These are phyloP conservation scores for Oidiodendron maius DNA, from an alignment of 495 filamentous ascomycete species.

Conservation along the genomic window DNA sequence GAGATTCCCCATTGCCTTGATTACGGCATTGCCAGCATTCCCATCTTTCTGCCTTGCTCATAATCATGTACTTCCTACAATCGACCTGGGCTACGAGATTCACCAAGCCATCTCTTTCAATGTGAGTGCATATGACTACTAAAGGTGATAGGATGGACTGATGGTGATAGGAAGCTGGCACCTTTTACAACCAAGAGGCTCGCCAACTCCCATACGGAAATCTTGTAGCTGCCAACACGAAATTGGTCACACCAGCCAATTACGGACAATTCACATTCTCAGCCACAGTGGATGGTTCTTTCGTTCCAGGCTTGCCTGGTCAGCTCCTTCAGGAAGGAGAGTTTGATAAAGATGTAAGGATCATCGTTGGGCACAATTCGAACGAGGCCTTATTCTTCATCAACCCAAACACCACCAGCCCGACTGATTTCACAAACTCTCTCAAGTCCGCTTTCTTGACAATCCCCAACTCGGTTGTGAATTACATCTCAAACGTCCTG, in stretches of 20 bases:
- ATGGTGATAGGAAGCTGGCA: no score
- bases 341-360: constrained; percentile 44
- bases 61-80: no score
- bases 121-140: no score
- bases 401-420: not conserved
- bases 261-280: constrained; percentile 51
- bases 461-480: constrained; percentile 15
- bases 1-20: no score
- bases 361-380: constrained; percentile 52
- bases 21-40: no score
- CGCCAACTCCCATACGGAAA: constrained; percentile 37
- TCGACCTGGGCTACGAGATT: no score
- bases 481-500: constrained; percentile 8
- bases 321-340: constrained; percentile 48
- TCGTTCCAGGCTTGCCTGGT: constrained; percentile 49
- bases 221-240: constrained; percentile 46
- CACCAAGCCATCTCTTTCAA: no score
- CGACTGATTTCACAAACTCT: constrained; percentile 26
- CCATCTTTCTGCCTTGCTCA: no score
- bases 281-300: constrained; percentile 52
- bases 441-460: constrained; percentile 22
- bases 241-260: constrained; percentile 30
- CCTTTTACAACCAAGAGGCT: no score
- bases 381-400: constrained; percentile 40
- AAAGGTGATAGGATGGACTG: no score